Evolutionary conservation across 2,329 filamentous ascomycete genomes (phyloP), one percentile per base, ranked within the genome.

Genomic region (Penicillium sumatraense): DNA sequence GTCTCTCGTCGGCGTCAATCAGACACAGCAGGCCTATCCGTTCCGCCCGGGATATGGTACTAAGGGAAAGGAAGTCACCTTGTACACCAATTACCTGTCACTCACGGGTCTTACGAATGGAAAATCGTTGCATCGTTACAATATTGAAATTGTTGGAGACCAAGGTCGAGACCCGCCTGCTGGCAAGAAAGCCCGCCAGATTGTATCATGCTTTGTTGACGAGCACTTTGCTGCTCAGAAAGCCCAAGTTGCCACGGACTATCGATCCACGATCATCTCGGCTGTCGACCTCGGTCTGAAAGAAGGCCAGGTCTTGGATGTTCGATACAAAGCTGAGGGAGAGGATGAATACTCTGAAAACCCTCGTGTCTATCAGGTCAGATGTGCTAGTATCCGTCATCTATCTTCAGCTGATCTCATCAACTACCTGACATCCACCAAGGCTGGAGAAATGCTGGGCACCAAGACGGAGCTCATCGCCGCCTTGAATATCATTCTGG

Each of bases 401-500:
- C 70, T 78, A 56, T 65, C 66, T 9, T 65, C 76, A 1, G 59
- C 64, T 1, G 74, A 82, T 1, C 68, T 86, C 9, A 54, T 81
- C 5, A 70, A 78, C 1, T 83, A 75, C 58, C 66, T 79, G 40
- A 71, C 59, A 2, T 80, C 69, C 16, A 68, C 66, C 2, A 68
- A 64, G 33, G 61, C 73, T 5, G 64, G 67, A 14, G 68, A 67
- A 1, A 59, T 68, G 13, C 81, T 81, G 42, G 65, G 68, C 0
- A 67, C 75, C 16, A 81, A 82, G 63, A 70, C 74, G 1, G 81
- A 85, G 51, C 69, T 83, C 0, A 75, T 86, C 5, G 83, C 86
- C 53, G 78, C 83, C 0, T 67, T 87, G 52, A 88, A 88, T 62
- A 81, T 86, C 29, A 72, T 87, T 20, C 69, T 86, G 48, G 77